Evolutionary conservation across 805 yeast genomes (phyloP).

Genomic region (Lachancea fermentati): DNA sequence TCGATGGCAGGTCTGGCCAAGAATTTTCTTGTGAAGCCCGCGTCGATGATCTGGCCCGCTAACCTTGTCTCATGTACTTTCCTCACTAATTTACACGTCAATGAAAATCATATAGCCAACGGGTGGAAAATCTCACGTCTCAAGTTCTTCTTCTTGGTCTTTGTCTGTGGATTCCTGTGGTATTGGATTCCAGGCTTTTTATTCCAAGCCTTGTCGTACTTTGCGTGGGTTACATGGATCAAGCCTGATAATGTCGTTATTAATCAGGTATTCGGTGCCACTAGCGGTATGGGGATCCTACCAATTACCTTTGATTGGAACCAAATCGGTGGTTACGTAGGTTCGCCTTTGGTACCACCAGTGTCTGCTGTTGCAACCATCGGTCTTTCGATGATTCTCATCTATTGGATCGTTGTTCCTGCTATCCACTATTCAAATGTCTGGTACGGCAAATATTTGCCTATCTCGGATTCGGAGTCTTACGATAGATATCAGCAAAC

Average conservation of each 20-base stretch:
- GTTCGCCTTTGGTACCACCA: conserved; percentile 62
- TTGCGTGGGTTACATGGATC: conserved; percentile 61
- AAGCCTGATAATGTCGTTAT: conserved; percentile 48
- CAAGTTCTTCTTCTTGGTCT: conserved; percentile 40
- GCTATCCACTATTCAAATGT: conserved; percentile 47
- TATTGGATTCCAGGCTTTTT: conserved; percentile 57
- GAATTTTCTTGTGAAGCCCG: conserved; percentile 54
- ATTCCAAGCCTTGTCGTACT: conserved; percentile 50
- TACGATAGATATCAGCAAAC: conserved; percentile 45
- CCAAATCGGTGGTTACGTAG: conserved; percentile 48
- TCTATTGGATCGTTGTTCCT: conserved; percentile 50
- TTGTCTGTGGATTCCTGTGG: conserved; percentile 40
- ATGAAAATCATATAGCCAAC: conserved; percentile 34
- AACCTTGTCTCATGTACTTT: conserved; percentile 45
- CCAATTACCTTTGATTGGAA: conserved; percentile 72
- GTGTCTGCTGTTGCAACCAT: conserved; percentile 39
- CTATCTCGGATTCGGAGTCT: conserved; percentile 45
- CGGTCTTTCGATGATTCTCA: conserved; percentile 41
- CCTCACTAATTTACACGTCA: conserved; percentile 10
- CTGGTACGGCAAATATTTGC: conserved; percentile 55
- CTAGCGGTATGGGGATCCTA: conserved; percentile 54
- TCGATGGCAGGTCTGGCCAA: conserved; percentile 60
- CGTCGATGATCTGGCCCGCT: conserved; percentile 64
- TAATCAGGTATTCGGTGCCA: conserved; percentile 59
- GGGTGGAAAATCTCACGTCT: conserved; percentile 58